phyloP scores from a whole-genome alignment of 108 stramenopile species.

The Mayamaea pseudoterrestris region DNA sequence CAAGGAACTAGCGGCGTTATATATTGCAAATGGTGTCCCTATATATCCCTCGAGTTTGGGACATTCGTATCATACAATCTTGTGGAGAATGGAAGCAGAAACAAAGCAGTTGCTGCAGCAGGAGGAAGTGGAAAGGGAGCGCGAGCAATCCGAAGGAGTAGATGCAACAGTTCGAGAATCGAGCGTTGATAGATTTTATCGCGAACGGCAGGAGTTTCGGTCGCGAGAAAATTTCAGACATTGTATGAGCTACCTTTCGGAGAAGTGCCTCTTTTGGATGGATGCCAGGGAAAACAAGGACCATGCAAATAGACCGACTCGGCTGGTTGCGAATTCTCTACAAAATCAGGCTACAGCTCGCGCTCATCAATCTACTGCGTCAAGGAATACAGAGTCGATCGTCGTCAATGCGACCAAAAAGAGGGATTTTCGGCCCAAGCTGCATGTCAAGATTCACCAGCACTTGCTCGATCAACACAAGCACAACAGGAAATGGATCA shows the following conservation, averaged over 20 bases:
- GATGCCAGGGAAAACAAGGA: no score
- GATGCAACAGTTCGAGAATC: slow-evolving; percentile 3
- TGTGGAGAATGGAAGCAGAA: slow-evolving; percentile 67
- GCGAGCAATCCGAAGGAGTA: slow-evolving; percentile 6
- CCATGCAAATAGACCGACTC: no score
- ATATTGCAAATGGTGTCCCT: slow-evolving; percentile 54
- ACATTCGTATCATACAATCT: slow-evolving; percentile 56
- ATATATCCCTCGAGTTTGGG: slow-evolving; percentile 64
- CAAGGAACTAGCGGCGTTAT: slow-evolving; percentile 57
- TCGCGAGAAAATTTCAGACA: no score
- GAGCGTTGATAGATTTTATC: no score
- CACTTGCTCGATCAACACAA: slow-evolving; percentile 73
- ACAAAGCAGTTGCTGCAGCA: slow-evolving; percentile 14
- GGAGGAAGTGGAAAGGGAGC: not conserved
- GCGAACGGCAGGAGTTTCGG: no score
- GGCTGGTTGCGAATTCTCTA: no score
- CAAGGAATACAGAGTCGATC: not conserved
- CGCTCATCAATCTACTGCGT: not conserved
- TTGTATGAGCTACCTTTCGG: no score
- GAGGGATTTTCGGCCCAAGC: slow-evolving; percentile 18
- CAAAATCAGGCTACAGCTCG: no score
- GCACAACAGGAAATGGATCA: slow-evolving; percentile 22
- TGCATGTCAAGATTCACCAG: slow-evolving; percentile 45
- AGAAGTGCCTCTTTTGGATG: no score
- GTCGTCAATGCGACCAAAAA: not conserved